phyloP scores from a whole-genome alignment of 2,329 filamentous ascomycete species.

The Elsinoe australis region DNA sequence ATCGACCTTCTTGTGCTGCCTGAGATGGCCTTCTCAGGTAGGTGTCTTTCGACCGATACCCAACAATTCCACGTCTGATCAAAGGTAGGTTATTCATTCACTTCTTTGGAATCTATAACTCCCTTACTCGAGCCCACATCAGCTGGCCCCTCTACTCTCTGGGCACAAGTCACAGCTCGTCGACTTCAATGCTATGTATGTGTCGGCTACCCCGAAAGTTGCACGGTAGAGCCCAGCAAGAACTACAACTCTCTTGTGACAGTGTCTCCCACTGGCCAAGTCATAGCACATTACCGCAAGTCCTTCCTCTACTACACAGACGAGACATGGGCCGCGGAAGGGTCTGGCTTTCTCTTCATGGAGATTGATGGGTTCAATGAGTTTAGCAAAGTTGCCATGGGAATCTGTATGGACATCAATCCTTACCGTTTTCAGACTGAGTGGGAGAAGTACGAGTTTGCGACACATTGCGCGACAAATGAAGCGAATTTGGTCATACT shows the following conservation, averaged over 20 bases:
- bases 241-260: slow-evolving; percentile 55
- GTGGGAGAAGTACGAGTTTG: slow-evolving; percentile 52
- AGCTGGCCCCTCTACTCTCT: slow-evolving; percentile 60
- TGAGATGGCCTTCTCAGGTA: slow-evolving; percentile 68
- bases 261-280: slow-evolving; percentile 46
- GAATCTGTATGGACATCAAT: slow-evolving; percentile 55
- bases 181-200: slow-evolving; percentile 61
- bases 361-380: slow-evolving; percentile 27
- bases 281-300: slow-evolving; percentile 56
- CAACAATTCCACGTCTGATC: background rate
- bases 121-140: slow-evolving; percentile 61
- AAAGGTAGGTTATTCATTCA: slow-evolving; percentile 65
- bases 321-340: slow-evolving; percentile 55
- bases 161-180: slow-evolving; percentile 60
- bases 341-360: slow-evolving; percentile 35
- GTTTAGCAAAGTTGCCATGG: slow-evolving; percentile 35
- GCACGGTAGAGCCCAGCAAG: slow-evolving; percentile 22
- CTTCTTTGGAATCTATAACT: slow-evolving; percentile 57
- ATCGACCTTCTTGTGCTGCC: slow-evolving; percentile 67
- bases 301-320: slow-evolving; percentile 60
- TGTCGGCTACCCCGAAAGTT: slow-evolving; percentile 63
- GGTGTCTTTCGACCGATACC: slow-evolving; percentile 2
- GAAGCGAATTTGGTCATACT: slow-evolving; percentile 58
- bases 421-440: slow-evolving; percentile 54
- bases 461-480: slow-evolving; percentile 49